A percentile compares a stretch with the other conserved stretches of the same genome.
Conservation (phyloP, 768 basidiomycete genomes). For the Mycena pura region DNA sequence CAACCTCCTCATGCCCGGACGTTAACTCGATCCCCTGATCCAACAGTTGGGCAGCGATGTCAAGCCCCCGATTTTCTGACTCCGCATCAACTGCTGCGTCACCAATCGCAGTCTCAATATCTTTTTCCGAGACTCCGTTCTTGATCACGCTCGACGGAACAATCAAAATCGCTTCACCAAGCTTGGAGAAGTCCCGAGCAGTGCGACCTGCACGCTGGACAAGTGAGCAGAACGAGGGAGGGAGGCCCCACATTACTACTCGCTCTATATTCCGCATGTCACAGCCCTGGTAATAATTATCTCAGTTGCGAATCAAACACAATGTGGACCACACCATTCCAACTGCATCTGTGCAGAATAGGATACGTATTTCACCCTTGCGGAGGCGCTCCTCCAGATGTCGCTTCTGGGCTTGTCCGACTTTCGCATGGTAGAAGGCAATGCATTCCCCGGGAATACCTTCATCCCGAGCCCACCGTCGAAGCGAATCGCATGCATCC, state of each 20-base stretch:
- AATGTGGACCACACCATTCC: slow-evolving; percentile 34
- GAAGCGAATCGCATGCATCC: slow-evolving; percentile 19
- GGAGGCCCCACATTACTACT: slow-evolving; percentile 28
- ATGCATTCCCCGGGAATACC: slow-evolving; percentile 18
- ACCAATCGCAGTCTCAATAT: neutral
- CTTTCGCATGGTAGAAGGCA: slow-evolving; percentile 32
- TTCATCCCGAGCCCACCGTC: slow-evolving; percentile 25
- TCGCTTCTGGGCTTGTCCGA: slow-evolving; percentile 29
- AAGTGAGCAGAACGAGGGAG: slow-evolving; percentile 29
- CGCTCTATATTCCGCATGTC: slow-evolving; percentile 23
- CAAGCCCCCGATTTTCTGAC: neutral
- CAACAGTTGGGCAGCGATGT: neutral
- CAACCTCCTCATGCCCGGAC: neutral
- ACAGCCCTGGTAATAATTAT: slow-evolving; percentile 12
- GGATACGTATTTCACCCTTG: slow-evolving; percentile 25
- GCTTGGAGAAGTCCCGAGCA: slow-evolving; percentile 17
- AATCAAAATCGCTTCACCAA: slow-evolving; percentile 25
- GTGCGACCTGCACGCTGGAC: slow-evolving; percentile 29
- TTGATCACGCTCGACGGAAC: slow-evolving; percentile 6
- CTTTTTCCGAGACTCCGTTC: slow-evolving; percentile 8
- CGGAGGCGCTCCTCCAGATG: slow-evolving; percentile 20
- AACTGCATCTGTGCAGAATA: slow-evolving; percentile 33
- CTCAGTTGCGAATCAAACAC: neutral
- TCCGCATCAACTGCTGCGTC: neutral
- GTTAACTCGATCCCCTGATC: neutral